A percentile compares a stretch with the other conserved stretches of the same genome.
These are phyloP conservation scores for Spathaspora sp. DNA, from an alignment of 1,139 yeast species.

Conservation along the genomic window DNA sequence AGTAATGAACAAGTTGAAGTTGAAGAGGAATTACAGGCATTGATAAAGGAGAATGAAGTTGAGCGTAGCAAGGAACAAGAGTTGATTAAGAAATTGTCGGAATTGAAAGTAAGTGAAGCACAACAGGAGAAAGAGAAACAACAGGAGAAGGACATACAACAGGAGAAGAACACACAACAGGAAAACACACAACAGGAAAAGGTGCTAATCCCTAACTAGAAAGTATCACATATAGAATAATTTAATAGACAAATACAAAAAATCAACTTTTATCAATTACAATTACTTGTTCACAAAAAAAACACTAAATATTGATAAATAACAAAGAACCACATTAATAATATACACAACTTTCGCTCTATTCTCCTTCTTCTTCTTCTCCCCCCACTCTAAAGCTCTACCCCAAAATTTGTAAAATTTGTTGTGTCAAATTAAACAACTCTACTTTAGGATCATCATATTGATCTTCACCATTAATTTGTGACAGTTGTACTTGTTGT, in stretches of 20 bases:
- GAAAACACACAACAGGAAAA: constrained; percentile 1
- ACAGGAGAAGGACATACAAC: not conserved
- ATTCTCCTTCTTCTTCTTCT: not conserved
- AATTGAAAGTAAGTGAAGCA: constrained; percentile 11
- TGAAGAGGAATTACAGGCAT: constrained; percentile 30
- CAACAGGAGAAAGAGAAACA: not conserved
- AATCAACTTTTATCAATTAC: constrained; percentile 1
- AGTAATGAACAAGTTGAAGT: constrained; percentile 28
- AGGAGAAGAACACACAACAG: not conserved
- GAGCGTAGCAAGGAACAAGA: constrained; percentile 7
- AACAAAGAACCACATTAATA: not conserved
- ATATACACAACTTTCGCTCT: not conserved
- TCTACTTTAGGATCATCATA: constrained; percentile 68
- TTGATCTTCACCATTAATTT: constrained; percentile 33
- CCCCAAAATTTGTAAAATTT: constrained; percentile 59
- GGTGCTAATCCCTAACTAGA: not conserved
- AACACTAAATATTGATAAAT: constrained; percentile 1
- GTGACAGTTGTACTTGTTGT: constrained; percentile 34
- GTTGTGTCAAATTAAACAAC: constrained; percentile 76
- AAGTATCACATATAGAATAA: not conserved
- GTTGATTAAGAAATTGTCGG: constrained; percentile 10
- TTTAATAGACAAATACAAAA: not conserved
- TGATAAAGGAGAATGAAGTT: constrained; percentile 10
- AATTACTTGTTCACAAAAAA: not conserved
- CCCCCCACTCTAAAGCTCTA: constrained; percentile 10